Evolutionary conservation across 2,329 filamentous ascomycete genomes (phyloP).

Genomic region (Neopestalotiopsis sp.): DNA sequence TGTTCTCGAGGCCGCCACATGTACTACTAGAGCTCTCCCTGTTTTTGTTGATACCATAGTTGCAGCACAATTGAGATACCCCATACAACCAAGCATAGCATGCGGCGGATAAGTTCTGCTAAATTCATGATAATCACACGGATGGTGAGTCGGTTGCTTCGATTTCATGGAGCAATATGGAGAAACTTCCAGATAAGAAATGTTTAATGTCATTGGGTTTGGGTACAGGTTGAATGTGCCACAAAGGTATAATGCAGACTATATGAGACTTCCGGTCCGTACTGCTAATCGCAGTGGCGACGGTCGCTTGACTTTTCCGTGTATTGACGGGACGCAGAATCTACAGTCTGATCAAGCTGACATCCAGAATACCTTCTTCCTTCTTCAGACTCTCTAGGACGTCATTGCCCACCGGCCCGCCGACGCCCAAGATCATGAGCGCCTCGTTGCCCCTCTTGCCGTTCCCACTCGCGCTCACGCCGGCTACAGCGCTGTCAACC

Average conservation of each 20-base stretch:
- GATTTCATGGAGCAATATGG: background rate
- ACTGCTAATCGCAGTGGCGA: background rate
- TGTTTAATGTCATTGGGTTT: background rate
- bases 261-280: background rate
- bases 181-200: no score
- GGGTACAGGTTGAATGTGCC: no score
- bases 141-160: background rate
- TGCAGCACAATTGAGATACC: constrained; percentile 2
- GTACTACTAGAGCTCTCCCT: background rate
- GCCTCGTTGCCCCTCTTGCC: constrained; percentile 63
- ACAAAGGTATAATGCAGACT: background rate
- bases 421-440: constrained; percentile 81
- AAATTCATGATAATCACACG: background rate
- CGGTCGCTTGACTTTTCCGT: background rate
- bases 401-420: constrained; percentile 64
- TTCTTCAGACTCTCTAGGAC: constrained; percentile 53
- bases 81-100: background rate
- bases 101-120: background rate
- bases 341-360: constrained; percentile 54
- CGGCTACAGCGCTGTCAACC: constrained; percentile 29
- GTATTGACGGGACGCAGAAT: background rate
- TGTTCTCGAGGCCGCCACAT: background rate
- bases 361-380: constrained; percentile 59
- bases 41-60: constrained; percentile 1
- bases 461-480: constrained; percentile 22